A percentile compares a stretch with the other conserved stretches of the same genome.
Evolutionary conservation across 1,139 yeast species (phyloP).

Genomic region (Pichia sp.): DNA sequence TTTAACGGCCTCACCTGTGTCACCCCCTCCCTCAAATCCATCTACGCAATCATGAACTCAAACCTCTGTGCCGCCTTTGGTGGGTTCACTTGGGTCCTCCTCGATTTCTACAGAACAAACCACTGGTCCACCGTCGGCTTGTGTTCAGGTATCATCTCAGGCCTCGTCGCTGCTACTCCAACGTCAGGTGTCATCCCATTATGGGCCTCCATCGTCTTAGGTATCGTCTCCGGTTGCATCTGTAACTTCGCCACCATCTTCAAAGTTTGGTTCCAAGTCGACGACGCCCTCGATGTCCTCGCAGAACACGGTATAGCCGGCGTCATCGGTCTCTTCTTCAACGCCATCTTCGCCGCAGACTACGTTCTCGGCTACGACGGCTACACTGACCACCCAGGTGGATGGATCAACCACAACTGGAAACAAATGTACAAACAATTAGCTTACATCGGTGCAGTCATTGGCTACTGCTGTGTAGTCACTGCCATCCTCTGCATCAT

Average conservation of each 20-base stretch:
- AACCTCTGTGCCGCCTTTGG: constrained; percentile 89
- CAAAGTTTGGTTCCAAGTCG: constrained; percentile 78
- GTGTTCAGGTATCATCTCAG: constrained; percentile 94
- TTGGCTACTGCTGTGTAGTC: constrained; percentile 74
- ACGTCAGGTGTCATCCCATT: constrained; percentile 87
- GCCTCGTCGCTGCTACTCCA: constrained; percentile 96
- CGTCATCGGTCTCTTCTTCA: constrained; percentile 79
- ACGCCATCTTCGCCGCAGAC: constrained; percentile 83
- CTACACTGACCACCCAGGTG: constrained; percentile 78
- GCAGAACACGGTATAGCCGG: constrained; percentile 99
- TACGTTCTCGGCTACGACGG: constrained; percentile 92
- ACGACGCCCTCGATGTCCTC: constrained; percentile 91
- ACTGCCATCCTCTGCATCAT: constrained; percentile 76
- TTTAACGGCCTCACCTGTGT: constrained; percentile 84
- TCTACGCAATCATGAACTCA: constrained; percentile 88
- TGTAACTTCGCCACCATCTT: constrained; percentile 91
- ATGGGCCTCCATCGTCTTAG: constrained; percentile 89
- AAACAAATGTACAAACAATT: constrained; percentile 89
- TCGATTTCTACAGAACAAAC: constrained; percentile 83
- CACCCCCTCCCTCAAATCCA: constrained; percentile 61
- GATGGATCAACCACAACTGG: constrained; percentile 90
- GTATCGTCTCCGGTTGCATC: constrained; percentile 73
- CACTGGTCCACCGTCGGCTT: constrained; percentile 96
- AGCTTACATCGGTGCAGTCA: constrained; percentile 73
- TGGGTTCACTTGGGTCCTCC: constrained; percentile 87